Conservation (phyloP, 2,329 filamentous ascomycete genomes). For the Coniosporium uncinatum region DNA sequence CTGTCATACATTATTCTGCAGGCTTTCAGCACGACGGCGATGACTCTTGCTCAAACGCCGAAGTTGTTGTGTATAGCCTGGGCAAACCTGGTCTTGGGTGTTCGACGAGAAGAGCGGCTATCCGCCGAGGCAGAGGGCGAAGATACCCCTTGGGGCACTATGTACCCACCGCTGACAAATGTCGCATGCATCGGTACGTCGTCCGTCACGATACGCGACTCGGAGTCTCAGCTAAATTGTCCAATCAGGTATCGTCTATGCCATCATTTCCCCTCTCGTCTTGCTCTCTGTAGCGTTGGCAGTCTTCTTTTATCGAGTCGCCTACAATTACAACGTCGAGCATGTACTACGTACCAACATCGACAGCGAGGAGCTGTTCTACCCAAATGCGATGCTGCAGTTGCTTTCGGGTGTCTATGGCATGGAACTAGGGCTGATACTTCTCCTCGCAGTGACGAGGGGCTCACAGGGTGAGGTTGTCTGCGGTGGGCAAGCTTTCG, state of each 20-base stretch:
- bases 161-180: conserved; percentile 96
- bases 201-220: background rate
- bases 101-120: conserved; percentile 80
- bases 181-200: conserved; percentile 78
- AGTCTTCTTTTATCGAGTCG: conserved; percentile 89
- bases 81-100: conserved; percentile 77
- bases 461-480: too few relatives aligned
- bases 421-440: conserved; percentile 89
- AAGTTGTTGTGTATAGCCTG: conserved; percentile 76
- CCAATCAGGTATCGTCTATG: conserved; percentile 69
- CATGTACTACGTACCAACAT: conserved; percentile 88
- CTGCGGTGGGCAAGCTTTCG: too few relatives aligned
- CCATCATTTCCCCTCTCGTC: conserved; percentile 84
- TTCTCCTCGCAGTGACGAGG: too few relatives aligned
- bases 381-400: conserved; percentile 90
- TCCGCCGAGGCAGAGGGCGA: conserved; percentile 71
- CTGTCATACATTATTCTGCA: conserved; percentile 99
- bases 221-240: background rate
- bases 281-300: conserved; percentile 90
- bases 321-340: conserved; percentile 94
- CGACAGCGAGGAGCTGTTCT: conserved; percentile 90
- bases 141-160: conserved; percentile 84
- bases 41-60: conserved; percentile 82
- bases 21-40: conserved; percentile 84
- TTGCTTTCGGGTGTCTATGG: conserved; percentile 93